These are phyloP conservation scores for Cladosporium austrohemisphaericum DNA, from an alignment of 2,329 filamentous ascomycete species.

Conservation along the genomic window DNA sequence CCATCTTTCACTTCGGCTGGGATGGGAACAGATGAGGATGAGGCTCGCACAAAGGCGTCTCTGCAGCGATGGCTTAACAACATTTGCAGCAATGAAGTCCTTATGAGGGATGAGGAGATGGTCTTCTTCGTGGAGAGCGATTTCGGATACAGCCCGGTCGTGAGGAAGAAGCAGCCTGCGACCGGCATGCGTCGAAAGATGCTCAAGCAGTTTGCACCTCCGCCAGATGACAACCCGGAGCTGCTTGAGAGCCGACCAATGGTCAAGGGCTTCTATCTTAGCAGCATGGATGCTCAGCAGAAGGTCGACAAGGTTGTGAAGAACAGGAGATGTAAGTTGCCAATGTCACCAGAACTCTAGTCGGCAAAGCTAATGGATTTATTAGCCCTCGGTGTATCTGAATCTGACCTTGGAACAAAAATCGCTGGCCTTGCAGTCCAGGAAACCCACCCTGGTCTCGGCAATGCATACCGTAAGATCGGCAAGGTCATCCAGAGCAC, in stretches of 20 bases:
- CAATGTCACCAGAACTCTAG: too few relatives aligned
- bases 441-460: slow-evolving; percentile 82
- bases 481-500: slow-evolving; percentile 90
- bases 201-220: slow-evolving; percentile 95
- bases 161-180: slow-evolving; percentile 92
- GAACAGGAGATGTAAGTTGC: slow-evolving; percentile 70
- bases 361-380: slow-evolving; percentile 28
- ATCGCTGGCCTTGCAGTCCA: slow-evolving; percentile 81
- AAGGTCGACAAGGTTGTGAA: slow-evolving; percentile 95
- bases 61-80: slow-evolving; percentile 95
- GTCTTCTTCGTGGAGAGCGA: slow-evolving; percentile 98
- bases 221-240: slow-evolving; percentile 94
- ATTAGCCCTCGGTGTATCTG: slow-evolving; percentile 82
- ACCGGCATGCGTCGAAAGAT: slow-evolving; percentile 93
- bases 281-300: slow-evolving; percentile 93
- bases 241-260: slow-evolving; percentile 82
- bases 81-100: slow-evolving; percentile 83
- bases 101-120: slow-evolving; percentile 96
- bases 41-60: slow-evolving; percentile 78
- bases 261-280: slow-evolving; percentile 93
- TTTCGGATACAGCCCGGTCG: slow-evolving; percentile 94
- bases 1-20: slow-evolving; percentile 93
- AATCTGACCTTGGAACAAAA: slow-evolving; percentile 91
- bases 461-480: slow-evolving; percentile 89
- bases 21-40: slow-evolving; percentile 93